Evolutionary conservation across 2,329 filamentous ascomycete genomes (phyloP).

Genomic region (Penicillium sp.): DNA sequence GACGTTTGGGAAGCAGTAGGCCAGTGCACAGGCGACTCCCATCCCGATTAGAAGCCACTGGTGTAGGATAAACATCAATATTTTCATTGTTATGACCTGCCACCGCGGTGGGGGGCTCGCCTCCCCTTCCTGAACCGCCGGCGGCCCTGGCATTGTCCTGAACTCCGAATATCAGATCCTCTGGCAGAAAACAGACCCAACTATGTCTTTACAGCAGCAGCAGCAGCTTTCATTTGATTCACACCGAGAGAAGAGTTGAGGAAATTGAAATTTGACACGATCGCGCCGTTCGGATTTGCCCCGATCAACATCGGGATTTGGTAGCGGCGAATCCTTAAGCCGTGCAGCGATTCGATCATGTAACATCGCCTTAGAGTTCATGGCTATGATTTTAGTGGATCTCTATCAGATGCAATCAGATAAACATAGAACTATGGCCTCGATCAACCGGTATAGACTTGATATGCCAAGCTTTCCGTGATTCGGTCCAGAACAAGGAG

Average conservation of each 20-base stretch:
- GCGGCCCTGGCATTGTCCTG: slow-evolving; percentile 7
- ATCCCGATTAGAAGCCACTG: slow-evolving; percentile 69
- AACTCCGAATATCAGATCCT: background rate
- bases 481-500: background rate
- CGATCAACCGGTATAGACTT: background rate
- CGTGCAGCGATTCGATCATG: background rate
- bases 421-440: background rate
- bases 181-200: background rate
- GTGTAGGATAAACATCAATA: slow-evolving; percentile 39
- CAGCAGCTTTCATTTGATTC: background rate
- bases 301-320: slow-evolving; percentile 14
- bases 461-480: background rate
- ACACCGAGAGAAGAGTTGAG: background rate
- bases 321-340: slow-evolving; percentile 14
- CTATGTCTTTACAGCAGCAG: background rate
- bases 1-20: slow-evolving; percentile 54
- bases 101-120: slow-evolving; percentile 1
- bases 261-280: slow-evolving; percentile 5
- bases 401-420: background rate
- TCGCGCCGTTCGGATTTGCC: slow-evolving; percentile 17
- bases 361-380: background rate
- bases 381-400: background rate
- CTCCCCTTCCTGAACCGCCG: background rate
- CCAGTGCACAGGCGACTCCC: slow-evolving; percentile 53
- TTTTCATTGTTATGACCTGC: slow-evolving; percentile 18